Percentiles rank a stretch among this genome's conserved stretches.
These are phyloP conservation scores for Miscanthus lutarioriparius DNA, from an alignment of 176 grass and related monocot species.

Conservation along the genomic window DNA sequence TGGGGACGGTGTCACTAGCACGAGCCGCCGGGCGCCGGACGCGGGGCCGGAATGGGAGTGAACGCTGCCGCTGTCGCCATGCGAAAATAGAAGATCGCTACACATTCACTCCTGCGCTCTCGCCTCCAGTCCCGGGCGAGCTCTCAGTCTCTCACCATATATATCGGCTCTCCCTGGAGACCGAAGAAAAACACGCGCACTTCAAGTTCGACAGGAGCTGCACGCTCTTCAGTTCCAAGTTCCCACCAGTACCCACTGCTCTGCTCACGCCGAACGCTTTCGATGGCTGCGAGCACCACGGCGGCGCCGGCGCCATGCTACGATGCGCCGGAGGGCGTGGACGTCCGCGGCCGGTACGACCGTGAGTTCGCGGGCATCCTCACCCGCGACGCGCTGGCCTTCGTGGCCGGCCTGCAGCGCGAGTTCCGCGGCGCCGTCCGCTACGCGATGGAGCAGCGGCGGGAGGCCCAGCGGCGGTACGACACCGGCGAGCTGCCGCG, in stretches of 20 bases:
- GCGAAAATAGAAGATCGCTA: not conserved
- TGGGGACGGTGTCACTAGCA: not conserved
- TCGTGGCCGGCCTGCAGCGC: slow-evolving; percentile 66
- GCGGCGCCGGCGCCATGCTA: slow-evolving; percentile 37
- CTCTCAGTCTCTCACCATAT: not conserved
- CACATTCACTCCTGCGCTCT: not conserved
- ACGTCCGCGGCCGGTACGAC: slow-evolving; percentile 75
- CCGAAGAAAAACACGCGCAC: not conserved
- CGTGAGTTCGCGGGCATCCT: slow-evolving; percentile 66
- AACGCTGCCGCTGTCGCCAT: not conserved
- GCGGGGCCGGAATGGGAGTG: not conserved
- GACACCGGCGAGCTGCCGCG: slow-evolving; percentile 63
- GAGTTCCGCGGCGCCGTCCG: slow-evolving; percentile 79
- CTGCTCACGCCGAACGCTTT: not conserved
- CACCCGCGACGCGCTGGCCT: slow-evolving; percentile 66
- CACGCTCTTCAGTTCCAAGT: not conserved
- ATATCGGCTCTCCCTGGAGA: not conserved
- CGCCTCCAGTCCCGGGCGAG: not conserved
- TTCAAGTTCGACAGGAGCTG: not conserved
- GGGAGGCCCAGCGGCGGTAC: slow-evolving; percentile 66
- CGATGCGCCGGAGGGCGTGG: slow-evolving; percentile 83
- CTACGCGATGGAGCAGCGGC: slow-evolving; percentile 68
- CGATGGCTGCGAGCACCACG: slow-evolving; percentile 10
- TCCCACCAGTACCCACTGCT: not conserved
- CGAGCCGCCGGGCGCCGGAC: not conserved